Evolutionary conservation across 2,329 filamentous ascomycete genomes (phyloP).

Genomic region (Amauroascus verrucosus): DNA sequence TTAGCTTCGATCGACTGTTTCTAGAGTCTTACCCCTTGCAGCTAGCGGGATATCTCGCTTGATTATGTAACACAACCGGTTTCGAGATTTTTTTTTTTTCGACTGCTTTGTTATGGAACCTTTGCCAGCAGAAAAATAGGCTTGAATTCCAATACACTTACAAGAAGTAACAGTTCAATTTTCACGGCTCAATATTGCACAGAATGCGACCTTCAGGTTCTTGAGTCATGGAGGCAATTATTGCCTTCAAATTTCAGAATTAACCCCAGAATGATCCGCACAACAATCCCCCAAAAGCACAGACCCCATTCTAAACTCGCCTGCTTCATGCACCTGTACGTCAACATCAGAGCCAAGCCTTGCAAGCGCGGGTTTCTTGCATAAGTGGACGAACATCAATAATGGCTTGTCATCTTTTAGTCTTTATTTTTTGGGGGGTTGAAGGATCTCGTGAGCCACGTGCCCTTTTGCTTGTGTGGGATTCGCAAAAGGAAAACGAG

Average conservation of each 20-base stretch:
- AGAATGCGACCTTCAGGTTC: not conserved
- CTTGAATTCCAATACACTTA: not conserved
- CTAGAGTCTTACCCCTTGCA: constrained; percentile 10
- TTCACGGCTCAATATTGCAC: no score
- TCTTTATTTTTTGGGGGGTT: not conserved
- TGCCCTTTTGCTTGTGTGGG: constrained; percentile 8
- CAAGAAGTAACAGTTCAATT: not conserved
- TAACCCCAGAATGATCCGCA: not conserved
- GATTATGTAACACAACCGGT: constrained; percentile 3
- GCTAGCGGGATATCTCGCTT: not conserved
- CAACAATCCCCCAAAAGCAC: not conserved
- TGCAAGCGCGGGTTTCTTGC: constrained; percentile 6
- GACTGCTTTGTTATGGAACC: not conserved
- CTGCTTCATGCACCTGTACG: constrained; percentile 1
- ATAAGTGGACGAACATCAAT: constrained; percentile 2
- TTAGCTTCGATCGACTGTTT: not conserved
- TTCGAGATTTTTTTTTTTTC: not conserved
- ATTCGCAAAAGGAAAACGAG: not conserved
- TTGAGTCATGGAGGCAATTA: no score
- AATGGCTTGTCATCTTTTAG: not conserved
- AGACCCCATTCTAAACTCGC: constrained; percentile 1
- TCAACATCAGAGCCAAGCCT: constrained; percentile 4
- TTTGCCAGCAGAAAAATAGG: no score
- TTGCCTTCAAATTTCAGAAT: no score
- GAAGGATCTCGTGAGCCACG: not conserved